Conservation (phyloP, 108 stramenopile species). For the Cyclostephanos tholiformis region DNA sequence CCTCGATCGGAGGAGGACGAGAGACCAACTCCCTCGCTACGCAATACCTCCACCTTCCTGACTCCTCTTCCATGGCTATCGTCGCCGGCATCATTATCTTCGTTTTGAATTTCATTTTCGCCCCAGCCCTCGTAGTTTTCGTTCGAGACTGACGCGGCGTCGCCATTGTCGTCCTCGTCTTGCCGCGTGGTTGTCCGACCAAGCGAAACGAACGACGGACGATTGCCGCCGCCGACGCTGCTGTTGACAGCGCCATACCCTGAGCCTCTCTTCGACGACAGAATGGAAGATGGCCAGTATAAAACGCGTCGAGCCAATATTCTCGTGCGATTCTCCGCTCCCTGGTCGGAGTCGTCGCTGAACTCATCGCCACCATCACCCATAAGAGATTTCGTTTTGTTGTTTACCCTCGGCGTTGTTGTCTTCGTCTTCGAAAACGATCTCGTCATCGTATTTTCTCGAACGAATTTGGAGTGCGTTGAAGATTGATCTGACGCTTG, state of each 20-base stretch:
- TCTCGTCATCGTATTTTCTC: too few relatives aligned
- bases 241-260: not conserved
- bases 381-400: not conserved
- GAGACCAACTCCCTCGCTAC: not conserved
- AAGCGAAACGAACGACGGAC: constrained; percentile 41
- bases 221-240: not conserved
- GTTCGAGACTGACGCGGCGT: not conserved
- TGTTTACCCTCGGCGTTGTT: too few relatives aligned
- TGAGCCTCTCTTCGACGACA: not conserved
- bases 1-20: not conserved
- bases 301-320: constrained; percentile 39
- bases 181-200: constrained; percentile 33
- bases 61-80: not conserved
- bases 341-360: constrained; percentile 5
- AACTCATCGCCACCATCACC: not conserved
- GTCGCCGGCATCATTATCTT: not conserved
- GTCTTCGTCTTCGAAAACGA: too few relatives aligned
- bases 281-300: constrained; percentile 44
- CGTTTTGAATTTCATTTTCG: not conserved
- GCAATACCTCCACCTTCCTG: not conserved
- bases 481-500: too few relatives aligned
- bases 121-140: not conserved
- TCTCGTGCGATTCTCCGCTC: constrained; percentile 27
- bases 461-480: too few relatives aligned
- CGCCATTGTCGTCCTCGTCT: constrained; percentile 11